Percentiles rank a stretch among this genome's conserved stretches.
Evolutionary conservation across 495 filamentous ascomycete species (phyloP).

Genomic region (Hypomontagnella monticulosa): DNA sequence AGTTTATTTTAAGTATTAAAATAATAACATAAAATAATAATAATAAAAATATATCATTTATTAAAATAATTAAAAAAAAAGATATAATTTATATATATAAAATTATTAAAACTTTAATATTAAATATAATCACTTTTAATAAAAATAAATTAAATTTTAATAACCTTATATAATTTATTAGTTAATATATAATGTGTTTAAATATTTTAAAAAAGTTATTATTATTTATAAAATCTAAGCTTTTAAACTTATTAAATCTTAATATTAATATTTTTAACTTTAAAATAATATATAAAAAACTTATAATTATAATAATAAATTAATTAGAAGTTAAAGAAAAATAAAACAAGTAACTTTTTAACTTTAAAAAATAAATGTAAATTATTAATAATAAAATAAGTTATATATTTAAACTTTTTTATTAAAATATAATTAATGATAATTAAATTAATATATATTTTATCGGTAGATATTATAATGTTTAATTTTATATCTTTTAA

Average conservation of each 20-base stretch:
- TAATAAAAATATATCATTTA: background rate
- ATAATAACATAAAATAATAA: background rate
- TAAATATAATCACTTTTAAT: constrained; percentile 2
- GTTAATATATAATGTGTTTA: background rate
- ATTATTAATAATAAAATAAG: background rate
- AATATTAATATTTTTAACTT: background rate
- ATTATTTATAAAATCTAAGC: background rate
- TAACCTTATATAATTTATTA: background rate
- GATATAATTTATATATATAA: background rate
- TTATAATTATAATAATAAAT: background rate
- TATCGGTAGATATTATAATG: background rate
- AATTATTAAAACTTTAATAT: constrained; percentile 1
- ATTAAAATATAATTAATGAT: background rate
- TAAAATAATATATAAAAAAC: background rate
- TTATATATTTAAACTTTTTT: background rate
- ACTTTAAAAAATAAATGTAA: background rate
- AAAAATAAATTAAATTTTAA: background rate
- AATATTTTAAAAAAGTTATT: background rate
- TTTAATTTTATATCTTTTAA: background rate
- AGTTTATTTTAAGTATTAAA: background rate
- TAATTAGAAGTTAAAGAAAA: background rate
- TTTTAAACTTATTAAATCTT: background rate
- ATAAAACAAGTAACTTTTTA: background rate
- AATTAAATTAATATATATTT: background rate
- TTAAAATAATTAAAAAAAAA: background rate